Evolutionary conservation across 1,284 basidiomycete species (phyloP).

Genomic region (Irpex sp.): DNA sequence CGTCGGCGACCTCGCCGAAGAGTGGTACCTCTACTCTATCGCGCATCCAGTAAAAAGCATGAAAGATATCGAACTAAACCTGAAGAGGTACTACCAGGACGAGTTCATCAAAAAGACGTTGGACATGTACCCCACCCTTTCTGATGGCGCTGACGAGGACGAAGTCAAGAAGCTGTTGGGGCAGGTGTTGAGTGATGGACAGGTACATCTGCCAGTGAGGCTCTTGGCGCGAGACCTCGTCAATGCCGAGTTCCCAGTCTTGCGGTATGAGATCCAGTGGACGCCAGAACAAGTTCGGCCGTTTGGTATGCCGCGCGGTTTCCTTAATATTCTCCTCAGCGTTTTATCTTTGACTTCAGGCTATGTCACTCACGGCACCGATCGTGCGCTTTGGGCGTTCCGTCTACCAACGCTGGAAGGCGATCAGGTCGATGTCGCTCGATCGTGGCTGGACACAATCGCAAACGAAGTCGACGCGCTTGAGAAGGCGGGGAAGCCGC

Average conservation of each 20-base stretch:
- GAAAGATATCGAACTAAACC: conserved; percentile 50
- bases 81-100: conserved; percentile 58
- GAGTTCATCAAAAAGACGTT: conserved; percentile 45
- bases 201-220: conserved; percentile 68
- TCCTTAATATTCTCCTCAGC: neutral
- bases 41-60: conserved; percentile 51
- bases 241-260: conserved; percentile 51
- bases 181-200: conserved; percentile 59
- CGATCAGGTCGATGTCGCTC: conserved; percentile 43
- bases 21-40: conserved; percentile 75
- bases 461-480: conserved; percentile 36
- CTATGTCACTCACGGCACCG: conserved; percentile 67
- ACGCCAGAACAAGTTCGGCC: conserved; percentile 54
- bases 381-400: conserved; percentile 48
- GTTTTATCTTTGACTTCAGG: conserved; percentile 33
- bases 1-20: conserved; percentile 68
- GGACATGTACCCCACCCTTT: conserved; percentile 37
- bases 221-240: conserved; percentile 60
- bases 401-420: conserved; percentile 37
- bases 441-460: conserved; percentile 49
- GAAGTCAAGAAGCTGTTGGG: conserved; percentile 50
- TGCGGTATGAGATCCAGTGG: conserved; percentile 70
- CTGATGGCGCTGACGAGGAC: conserved; percentile 34
- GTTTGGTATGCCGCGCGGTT: conserved; percentile 38
- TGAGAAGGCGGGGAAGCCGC: conserved; percentile 29